Conservation (phyloP, 2,329 filamentous ascomycete genomes). For the Cyanodermella asteris region DNA sequence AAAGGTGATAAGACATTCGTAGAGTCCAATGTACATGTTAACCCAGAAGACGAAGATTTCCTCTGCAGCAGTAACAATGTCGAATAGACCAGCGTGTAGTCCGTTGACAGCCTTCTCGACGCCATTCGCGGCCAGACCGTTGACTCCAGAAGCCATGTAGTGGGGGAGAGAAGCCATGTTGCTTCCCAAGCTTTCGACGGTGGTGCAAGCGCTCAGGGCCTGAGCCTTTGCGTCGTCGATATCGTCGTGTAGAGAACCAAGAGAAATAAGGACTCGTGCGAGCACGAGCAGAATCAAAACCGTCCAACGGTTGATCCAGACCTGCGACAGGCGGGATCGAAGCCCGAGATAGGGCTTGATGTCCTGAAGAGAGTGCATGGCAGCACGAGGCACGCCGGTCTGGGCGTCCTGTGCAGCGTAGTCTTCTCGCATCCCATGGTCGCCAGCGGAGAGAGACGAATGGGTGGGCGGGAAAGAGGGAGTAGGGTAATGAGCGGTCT, state of each 20-base stretch:
- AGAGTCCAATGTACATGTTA: slow-evolving; percentile 75
- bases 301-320: slow-evolving; percentile 97
- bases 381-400: slow-evolving; percentile 33
- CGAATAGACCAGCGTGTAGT: slow-evolving; percentile 54
- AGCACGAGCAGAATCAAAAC: slow-evolving; percentile 72
- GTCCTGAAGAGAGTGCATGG: slow-evolving; percentile 41
- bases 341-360: slow-evolving; percentile 85
- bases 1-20: slow-evolving; percentile 71
- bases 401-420: slow-evolving; percentile 30
- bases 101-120: slow-evolving; percentile 63
- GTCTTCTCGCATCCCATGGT: slow-evolving; percentile 39
- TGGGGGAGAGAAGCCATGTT: slow-evolving; percentile 96
- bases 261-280: slow-evolving; percentile 54
- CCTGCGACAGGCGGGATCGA: slow-evolving; percentile 70
- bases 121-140: slow-evolving; percentile 57
- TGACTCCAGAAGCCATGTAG: slow-evolving; percentile 76
- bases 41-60: slow-evolving; percentile 80
- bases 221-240: slow-evolving; percentile 55
- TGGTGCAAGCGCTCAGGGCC: slow-evolving; percentile 72
- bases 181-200: slow-evolving; percentile 81
- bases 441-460: slow-evolving; percentile 38
- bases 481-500: slow-evolving; percentile 4
- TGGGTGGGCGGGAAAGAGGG: slow-evolving; percentile 29
- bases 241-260: slow-evolving; percentile 49
- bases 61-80: slow-evolving; percentile 66